Base-by-base conservation (phyloP, 1,139 yeast genomes). In the Yamadazyma aaseri region DNA sequence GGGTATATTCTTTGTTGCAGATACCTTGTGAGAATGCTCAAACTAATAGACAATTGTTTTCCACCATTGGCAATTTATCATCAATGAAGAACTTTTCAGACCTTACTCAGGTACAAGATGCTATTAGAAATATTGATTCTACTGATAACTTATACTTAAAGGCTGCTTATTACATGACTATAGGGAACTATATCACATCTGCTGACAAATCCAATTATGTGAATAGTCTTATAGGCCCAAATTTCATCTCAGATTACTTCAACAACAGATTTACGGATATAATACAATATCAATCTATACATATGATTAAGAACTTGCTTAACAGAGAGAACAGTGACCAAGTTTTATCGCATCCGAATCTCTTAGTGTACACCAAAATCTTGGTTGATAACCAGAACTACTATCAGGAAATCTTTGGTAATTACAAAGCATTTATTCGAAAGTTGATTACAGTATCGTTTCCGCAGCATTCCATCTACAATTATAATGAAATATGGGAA, bases 251-350 rank as follows among this genome's bases (percentile, higher is more conserved):
- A 5, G 32, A 39, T 4, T 54, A 61, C 31, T 55, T 64, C 35
- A 34, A 44, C 15, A 36, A 44, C 25, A 45, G 38, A 2, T 55
- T 64, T 36, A 52, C 50, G 16, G 75, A 70, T 43, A 55, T 68
- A 4, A 53, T 70, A 3, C 73, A 65, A 40, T 53, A 54, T 29
- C 76, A 70, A 45, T 55, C 64, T 2, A 49, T 63, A 28, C 74
- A 68, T 45, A 44, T 64, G 39, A 47, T 68, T 36, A 60, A 51
- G 28, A 65, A 69, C 40, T 35, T 61, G 20, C 36, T 65, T 40
- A 45, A 51, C 22, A 22, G 20, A 9, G 37, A 28, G 1, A 42
- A 55, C 15, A 21, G 26, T 5, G n/a, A 5, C 5, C 12, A 6
- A 5, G 31, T 44, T 4, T 10, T 42, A 3, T 12, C 33, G 10